Base-by-base conservation (phyloP, 768 basidiomycete species). In the Mycena polygramma region DNA sequence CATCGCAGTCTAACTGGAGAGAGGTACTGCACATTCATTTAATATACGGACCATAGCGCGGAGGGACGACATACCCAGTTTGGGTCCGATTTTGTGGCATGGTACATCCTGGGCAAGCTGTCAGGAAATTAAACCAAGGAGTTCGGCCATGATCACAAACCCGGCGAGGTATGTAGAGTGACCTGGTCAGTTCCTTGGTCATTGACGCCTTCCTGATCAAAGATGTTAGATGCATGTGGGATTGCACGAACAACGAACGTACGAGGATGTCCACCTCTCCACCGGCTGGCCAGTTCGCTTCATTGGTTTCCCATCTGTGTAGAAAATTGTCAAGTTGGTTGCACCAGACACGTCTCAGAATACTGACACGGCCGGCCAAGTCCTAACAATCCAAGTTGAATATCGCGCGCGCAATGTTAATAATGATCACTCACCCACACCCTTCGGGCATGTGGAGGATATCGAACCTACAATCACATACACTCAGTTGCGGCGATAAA, bases 381-480 rank as follows among this genome's bases (percentile, higher is more conserved):
- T 80, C 22, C 30, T 30, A 30, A 3, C 30, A 30, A 30, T 30
- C 30, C 30, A 30, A 30, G 30, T 6, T 30, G 6, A 30, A 30
- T 30, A 30, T 30, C 6, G 30, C 30, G 30, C 30, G 30, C 30
- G 30, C 30, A 30, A 30, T 30, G 30, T 30, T 6, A 30, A 30
- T 2, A 30, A 30, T 30, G 30, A 30, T 30, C 30, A 30, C 30
- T 30, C 30, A 30, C 30, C 82, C 85, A 75, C 87, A 87, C 8
- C 87, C 88, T 66, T 87, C 81, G 15, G 88, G 88, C 87, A 90
- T 89, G 75, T 89, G 88, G 20, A 76, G 71, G 36, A 87, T 73
- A 71, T 88, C 82, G 67, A 84, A 77, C 36, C 76, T 79, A 63
- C 45, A 30, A 30, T 73, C 41, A 30, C 78, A 71, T 82, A 36